Base-by-base conservation (phyloP, 495 filamentous ascomycete genomes). In the Trichoderma virens region DNA sequence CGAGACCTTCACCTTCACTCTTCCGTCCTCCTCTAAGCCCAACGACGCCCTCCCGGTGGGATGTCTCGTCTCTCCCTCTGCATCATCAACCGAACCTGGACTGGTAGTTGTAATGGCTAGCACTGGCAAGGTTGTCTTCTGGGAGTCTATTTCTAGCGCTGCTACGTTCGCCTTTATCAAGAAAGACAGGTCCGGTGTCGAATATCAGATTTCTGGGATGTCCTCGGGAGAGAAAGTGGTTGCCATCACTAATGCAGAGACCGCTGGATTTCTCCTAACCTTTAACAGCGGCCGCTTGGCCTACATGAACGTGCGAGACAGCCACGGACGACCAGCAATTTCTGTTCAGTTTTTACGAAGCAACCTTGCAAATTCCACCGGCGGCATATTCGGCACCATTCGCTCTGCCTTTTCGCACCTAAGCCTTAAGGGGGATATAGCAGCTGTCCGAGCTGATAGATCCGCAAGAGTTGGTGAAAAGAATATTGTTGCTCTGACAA, bases 131-230 rank as follows among this genome's bases (percentile, higher is more conserved):
- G 83, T 98, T 59, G 85, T 88, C 39, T 99, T 93, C 74, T 99
- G 93, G 93, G 95, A 98, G 71, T 92, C 90, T 30, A 87, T 98
- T 59, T 88, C 92, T 23, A 89, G 85, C 73, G 91, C 90, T 30
- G 85, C 90, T 30, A 88, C 88, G 6, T 73, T 91, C 14, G 89
- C 88, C 65, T 82, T 92, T 31, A 85, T 90, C 56, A 84, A 88
- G 59, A 88, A 94, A 67, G 90, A 88, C 70, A 86, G 86, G 67
- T 85, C 82, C 66, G 89, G 92, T 20, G 82, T 96, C 2, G 88
- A 96, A 68, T 87, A 87, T 14, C 77, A 79, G 20, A 85, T 93
- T 60, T 76, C 82, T 5, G 88, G 88, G 59, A 81, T 96, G 75
- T 82, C 86, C 31, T 88, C 88, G 2, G 89, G 90, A 41, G 95